Evolutionary conservation across 139 green algal genomes (phyloP).

Genomic region (Chlamydomonas schloesseri): DNA sequence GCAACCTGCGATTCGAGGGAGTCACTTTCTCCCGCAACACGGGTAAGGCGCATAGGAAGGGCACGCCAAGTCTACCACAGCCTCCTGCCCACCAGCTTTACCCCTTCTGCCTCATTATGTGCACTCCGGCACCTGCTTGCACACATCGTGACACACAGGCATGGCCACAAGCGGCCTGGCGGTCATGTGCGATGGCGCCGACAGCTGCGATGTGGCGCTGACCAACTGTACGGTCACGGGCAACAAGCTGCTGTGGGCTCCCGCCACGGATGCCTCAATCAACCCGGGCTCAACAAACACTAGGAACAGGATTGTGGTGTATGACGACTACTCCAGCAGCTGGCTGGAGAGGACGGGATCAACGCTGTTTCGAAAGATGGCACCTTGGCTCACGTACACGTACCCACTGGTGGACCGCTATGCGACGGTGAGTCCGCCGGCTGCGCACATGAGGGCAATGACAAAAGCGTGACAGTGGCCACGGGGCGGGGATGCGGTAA

Average conservation of each 20-base stretch:
- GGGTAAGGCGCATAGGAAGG: too few relatives aligned
- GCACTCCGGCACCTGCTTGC: too few relatives aligned
- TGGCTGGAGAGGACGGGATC: background rate
- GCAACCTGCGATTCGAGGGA: background rate
- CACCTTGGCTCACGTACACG: conserved; percentile 7
- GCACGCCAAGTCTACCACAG: too few relatives aligned
- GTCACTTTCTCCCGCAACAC: background rate
- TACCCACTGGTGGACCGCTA: background rate
- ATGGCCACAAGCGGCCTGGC: conserved; percentile 7
- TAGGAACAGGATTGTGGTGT: background rate
- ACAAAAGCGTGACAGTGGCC: too few relatives aligned
- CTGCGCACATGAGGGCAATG: too few relatives aligned
- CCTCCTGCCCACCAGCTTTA: too few relatives aligned
- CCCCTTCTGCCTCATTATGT: too few relatives aligned
- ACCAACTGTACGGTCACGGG: background rate
- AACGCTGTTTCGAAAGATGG: background rate
- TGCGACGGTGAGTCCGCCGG: background rate
- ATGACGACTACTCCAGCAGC: background rate
- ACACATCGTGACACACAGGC: too few relatives aligned
- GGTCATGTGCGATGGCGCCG: background rate
- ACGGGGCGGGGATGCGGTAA: too few relatives aligned
- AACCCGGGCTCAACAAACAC: too few relatives aligned
- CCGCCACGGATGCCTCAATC: background rate
- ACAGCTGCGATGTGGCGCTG: background rate
- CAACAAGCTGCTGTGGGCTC: conserved; percentile 20